A percentile compares a stretch with the other conserved stretches of the same genome.
These are phyloP conservation scores for Lenwebbia sp. DNA, from an alignment of 345 rosid species.

Conservation along the genomic window DNA sequence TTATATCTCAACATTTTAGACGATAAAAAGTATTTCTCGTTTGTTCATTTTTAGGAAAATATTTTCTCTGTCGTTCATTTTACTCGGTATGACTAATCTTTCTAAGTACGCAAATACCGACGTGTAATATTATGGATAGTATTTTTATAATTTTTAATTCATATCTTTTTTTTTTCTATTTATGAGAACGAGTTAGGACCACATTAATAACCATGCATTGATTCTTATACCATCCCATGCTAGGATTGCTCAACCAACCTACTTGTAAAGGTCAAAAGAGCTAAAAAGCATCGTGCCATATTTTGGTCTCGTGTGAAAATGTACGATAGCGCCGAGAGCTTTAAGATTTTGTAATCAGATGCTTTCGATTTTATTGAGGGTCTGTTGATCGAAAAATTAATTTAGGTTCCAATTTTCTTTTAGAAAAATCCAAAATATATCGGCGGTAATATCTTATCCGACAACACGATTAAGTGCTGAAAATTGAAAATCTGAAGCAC, in stretches of 20 bases:
- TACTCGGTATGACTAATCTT: not conserved
- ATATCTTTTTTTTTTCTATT: not conserved
- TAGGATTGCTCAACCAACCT: not conserved
- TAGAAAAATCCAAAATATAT: not conserved
- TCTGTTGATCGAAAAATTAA: too few relatives aligned
- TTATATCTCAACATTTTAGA: too few relatives aligned
- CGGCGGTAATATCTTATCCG: fast-evolving
- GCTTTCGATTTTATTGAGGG: too few relatives aligned
- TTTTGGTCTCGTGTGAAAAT: not conserved
- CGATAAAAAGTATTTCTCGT: too few relatives aligned
- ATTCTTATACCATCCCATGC: not conserved
- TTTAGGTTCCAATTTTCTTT: too few relatives aligned
- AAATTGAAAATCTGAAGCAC: not conserved
- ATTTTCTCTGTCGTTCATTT: too few relatives aligned
- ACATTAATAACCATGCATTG: not conserved
- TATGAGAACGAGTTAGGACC: not conserved
- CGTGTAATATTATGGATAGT: not conserved
- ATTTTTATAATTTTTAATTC: not conserved
- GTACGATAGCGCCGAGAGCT: too few relatives aligned
- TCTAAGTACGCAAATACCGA: not conserved
- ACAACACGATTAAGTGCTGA: not conserved
- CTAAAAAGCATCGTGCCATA: not conserved
- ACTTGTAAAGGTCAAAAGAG: not conserved
- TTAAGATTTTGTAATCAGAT: too few relatives aligned
- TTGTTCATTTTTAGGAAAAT: too few relatives aligned